Conservation (phyloP, 2,329 filamentous ascomycete genomes). For the Cordyceps tenuipes region DNA sequence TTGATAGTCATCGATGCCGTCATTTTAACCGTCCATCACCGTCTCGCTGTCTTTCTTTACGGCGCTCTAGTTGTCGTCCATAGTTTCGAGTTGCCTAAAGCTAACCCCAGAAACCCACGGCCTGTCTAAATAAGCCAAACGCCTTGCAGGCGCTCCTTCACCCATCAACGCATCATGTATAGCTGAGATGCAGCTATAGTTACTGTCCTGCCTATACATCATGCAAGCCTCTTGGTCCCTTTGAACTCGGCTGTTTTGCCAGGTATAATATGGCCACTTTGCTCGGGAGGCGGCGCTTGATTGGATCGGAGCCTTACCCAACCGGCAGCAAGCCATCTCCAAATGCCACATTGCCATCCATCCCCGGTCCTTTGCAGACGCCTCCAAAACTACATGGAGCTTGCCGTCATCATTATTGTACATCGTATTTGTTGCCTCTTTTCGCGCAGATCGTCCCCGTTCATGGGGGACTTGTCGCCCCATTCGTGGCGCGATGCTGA, state of each 20-base stretch:
- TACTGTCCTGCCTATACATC: background rate
- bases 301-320: background rate
- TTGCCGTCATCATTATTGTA: background rate
- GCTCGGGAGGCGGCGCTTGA: background rate
- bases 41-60: too few relatives aligned
- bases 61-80: too few relatives aligned
- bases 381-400: background rate
- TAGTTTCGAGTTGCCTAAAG: too few relatives aligned
- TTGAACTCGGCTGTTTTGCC: background rate
- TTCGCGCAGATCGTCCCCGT: background rate
- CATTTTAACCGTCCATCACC: too few relatives aligned
- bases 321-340: background rate
- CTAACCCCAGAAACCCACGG: background rate
- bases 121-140: background rate
- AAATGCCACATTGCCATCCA: background rate
- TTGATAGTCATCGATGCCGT: too few relatives aligned
- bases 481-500: slow-evolving; percentile 4
- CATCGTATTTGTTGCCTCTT: background rate
- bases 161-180: background rate
- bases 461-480: background rate
- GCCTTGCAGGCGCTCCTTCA: background rate
- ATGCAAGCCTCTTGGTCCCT: background rate
- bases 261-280: slow-evolving; percentile 5
- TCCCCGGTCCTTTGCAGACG: background rate
- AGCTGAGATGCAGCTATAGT: too few relatives aligned